Evolutionary conservation across 2,329 filamentous ascomycete genomes (phyloP), one percentile per base, ranked within the genome.

Genomic region (Penicillium sclerotiorum): DNA sequence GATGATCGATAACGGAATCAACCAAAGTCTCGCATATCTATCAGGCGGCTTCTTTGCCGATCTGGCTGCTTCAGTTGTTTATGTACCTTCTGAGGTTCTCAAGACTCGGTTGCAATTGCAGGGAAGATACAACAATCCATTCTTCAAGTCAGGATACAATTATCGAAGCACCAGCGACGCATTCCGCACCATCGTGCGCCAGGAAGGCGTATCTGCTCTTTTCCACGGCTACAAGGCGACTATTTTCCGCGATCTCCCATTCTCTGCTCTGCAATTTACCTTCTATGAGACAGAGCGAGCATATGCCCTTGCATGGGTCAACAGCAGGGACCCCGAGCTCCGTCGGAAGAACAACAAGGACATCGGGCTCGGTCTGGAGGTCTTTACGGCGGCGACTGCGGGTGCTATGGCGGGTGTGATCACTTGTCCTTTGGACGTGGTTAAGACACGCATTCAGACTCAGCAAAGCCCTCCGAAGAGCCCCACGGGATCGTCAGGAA

Each of bases 191-290:
- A 97, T 99, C 51, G 80, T 91, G 13, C 84, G 85, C 32, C 80
- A 81, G 35, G 94, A 99, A 74, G 95, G 94, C 1, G 79, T 90
- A 46, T 79, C 83, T 0, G 94, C 95, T 15, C 81, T 99, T 20
- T 99, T 96, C 70, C 88, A 95, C 62, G 94, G 94, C n/a, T 99
- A 95, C 77, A 94, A 94, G 70, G 94, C 94, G 9, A 99, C 94
- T 0, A 83, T 99, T 3, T 94, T 89, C 74, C 88, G 94, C 50
- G 94, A 99, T 64, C 80, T 99, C 18, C 94, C 94, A 1, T 99
- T 96, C 68, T 97, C 93, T 0, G 94, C 94, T 1, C 76, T 99
- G 9, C 94, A 99, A 67, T 97, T 99, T 72, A 93, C 95, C 64
- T 96, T 99, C 69, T 99, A 96, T 77, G 94, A 99, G 72, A 90